Conservation (phyloP, 768 basidiomycete genomes). For the Suillus alpinus region DNA sequence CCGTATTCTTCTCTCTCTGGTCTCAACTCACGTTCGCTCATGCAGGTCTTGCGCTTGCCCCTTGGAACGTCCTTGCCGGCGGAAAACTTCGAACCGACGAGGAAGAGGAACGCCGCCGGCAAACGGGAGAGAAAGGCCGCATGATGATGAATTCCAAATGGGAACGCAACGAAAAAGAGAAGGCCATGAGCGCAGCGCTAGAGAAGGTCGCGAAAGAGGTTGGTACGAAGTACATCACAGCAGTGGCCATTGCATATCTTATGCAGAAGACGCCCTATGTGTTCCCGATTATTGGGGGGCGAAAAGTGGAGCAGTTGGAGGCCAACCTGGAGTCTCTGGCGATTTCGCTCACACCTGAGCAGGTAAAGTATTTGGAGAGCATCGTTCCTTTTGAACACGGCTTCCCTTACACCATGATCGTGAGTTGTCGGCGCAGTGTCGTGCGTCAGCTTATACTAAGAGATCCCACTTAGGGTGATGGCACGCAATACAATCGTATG, state of each 20-base stretch:
- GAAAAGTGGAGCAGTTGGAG: constrained; percentile 48
- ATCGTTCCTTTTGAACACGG: constrained; percentile 42
- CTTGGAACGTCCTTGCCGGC: constrained; percentile 37
- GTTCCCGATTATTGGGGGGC: constrained; percentile 48
- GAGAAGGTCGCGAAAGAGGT: constrained; percentile 40
- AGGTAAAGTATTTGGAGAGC: constrained; percentile 43
- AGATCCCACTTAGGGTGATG: constrained; percentile 22
- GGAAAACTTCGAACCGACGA: constrained; percentile 26
- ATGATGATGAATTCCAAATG: constrained; percentile 17
- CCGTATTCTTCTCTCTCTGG: constrained; percentile 16
- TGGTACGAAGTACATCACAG: constrained; percentile 32
- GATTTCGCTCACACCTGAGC: constrained; percentile 41
- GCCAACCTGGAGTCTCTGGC: constrained; percentile 49
- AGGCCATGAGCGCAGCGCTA: constrained; percentile 32
- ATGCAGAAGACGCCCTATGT: constrained; percentile 45
- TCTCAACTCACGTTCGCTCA: constrained; percentile 17
- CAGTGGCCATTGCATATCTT: constrained; percentile 50
- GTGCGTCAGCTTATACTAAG: not conserved
- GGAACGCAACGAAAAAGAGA: constrained; percentile 39
- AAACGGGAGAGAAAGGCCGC: constrained; percentile 26
- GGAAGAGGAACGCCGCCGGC: constrained; percentile 21
- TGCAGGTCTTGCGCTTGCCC: constrained; percentile 37
- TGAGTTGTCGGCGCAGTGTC: constrained; percentile 15
- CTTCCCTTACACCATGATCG: constrained; percentile 36
- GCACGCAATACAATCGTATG: constrained; percentile 16